phyloP scores from a whole-genome alignment of 805 yeast genomes.

The Metschnikowia proteae region DNA sequence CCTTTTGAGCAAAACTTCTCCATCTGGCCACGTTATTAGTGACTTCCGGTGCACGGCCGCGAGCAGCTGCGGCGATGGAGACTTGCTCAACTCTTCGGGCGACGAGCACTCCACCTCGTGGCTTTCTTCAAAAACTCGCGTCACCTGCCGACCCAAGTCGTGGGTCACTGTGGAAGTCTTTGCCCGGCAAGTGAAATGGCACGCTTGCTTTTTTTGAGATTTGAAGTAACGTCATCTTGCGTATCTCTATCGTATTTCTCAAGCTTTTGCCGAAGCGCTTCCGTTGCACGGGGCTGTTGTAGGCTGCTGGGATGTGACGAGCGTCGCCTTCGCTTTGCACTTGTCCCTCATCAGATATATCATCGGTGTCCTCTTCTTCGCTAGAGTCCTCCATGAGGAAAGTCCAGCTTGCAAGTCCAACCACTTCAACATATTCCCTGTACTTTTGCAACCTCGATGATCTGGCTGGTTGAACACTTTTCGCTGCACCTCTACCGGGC shows the following conservation, averaged over 20 bases:
- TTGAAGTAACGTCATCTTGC: not conserved
- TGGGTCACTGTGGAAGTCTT: constrained; percentile 11
- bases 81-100: constrained; percentile 11
- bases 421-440: too few species aligned
- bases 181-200: not conserved
- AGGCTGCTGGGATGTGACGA: not conserved
- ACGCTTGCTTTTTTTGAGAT: not conserved
- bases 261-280: not conserved
- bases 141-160: constrained; percentile 32
- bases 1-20: constrained; percentile 13
- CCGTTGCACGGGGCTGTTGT: constrained; percentile 3
- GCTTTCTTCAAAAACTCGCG: constrained; percentile 31
- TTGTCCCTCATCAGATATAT: not conserved
- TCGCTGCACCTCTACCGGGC: too few species aligned
- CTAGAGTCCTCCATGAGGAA: not conserved
- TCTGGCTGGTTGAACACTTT: too few species aligned
- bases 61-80: constrained; percentile 10
- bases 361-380: not conserved
- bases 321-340: not conserved
- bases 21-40: constrained; percentile 29
- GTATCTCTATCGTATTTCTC: not conserved
- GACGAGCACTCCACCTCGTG: constrained; percentile 26
- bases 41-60: constrained; percentile 29
- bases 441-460: too few species aligned
- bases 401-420: not conserved